These are phyloP conservation scores for Pleurotus giganteus DNA, from an alignment of 768 basidiomycete genomes.

Conservation along the genomic window DNA sequence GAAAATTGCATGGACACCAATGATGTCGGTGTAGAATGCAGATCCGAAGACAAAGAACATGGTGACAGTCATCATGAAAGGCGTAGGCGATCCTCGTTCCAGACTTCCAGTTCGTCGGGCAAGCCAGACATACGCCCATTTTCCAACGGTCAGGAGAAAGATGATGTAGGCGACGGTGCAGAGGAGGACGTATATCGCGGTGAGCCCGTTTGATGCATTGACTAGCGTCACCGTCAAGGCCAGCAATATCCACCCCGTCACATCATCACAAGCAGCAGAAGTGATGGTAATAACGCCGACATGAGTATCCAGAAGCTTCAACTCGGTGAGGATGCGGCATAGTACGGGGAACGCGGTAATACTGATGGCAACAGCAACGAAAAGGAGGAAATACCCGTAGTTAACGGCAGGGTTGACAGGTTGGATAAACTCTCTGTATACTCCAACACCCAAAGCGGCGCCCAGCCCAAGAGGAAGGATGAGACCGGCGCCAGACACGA, in stretches of 20 bases:
- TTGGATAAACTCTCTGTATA: constrained; percentile 73
- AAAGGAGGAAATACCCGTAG: constrained; percentile 82
- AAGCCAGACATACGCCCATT: constrained; percentile 65
- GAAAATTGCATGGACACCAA: constrained; percentile 74
- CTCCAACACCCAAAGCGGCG: constrained; percentile 66
- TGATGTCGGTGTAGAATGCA: constrained; percentile 85
- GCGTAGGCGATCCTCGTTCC: constrained; percentile 69
- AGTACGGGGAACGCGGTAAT: constrained; percentile 84
- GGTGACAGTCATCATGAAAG: constrained; percentile 76
- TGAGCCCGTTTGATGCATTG: constrained; percentile 70
- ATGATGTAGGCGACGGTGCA: constrained; percentile 61
- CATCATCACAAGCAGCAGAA: constrained; percentile 79
- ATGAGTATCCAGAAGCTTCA: constrained; percentile 77
- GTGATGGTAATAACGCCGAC: constrained; percentile 84
- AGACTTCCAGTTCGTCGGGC: constrained; percentile 67
- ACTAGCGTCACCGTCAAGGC: constrained; percentile 83
- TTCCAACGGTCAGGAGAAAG: constrained; percentile 63
- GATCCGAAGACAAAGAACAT: constrained; percentile 71
- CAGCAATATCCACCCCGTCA: constrained; percentile 80
- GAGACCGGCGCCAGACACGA: constrained; percentile 68
- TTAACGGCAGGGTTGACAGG: constrained; percentile 50
- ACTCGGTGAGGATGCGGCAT: constrained; percentile 81
- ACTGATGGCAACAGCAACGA: constrained; percentile 79
- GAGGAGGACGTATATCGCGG: constrained; percentile 81
- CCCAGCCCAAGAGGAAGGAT: constrained; percentile 80